A percentile compares a stretch with the other conserved stretches of the same genome.
Evolutionary conservation across 2,329 filamentous ascomycete species (phyloP).

Genomic region (Diplodia scrobiculata): DNA sequence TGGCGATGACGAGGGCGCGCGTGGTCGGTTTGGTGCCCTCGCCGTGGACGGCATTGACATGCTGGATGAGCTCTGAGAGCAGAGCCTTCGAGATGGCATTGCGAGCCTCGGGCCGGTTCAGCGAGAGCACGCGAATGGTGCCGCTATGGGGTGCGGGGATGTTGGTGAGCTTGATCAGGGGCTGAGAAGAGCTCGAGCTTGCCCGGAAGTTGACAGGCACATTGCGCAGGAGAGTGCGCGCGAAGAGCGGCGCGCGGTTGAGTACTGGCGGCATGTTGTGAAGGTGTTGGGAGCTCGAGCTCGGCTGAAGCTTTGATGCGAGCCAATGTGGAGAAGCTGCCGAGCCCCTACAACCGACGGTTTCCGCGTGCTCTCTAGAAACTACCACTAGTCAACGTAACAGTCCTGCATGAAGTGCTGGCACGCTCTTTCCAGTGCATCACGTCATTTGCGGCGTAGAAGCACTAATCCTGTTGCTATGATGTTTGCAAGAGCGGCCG

Average conservation of each 20-base stretch:
- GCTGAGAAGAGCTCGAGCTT: conserved; percentile 33
- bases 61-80: conserved; percentile 68
- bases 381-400: background rate
- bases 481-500: background rate
- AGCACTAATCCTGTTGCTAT: background rate
- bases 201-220: conserved; percentile 5
- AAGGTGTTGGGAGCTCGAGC: conserved; percentile 8
- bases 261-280: conserved; percentile 25
- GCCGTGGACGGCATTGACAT: conserved; percentile 71
- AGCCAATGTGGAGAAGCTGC: conserved; percentile 21
- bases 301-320: conserved; percentile 8
- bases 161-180: conserved; percentile 69
- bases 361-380: background rate
- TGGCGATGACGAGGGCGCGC: conserved; percentile 79
- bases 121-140: conserved; percentile 81
- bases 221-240: conserved; percentile 18
- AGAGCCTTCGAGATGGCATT: conserved; percentile 87
- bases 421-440: background rate
- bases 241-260: conserved; percentile 13
- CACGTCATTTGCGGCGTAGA: background rate
- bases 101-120: conserved; percentile 80
- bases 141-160: conserved; percentile 77
- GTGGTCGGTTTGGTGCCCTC: conserved; percentile 64
- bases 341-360: conserved; percentile 1
- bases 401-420: background rate